Evolutionary conservation across 1,284 basidiomycete species (phyloP), one percentile per base, ranked within the genome.

Genomic region (Fomitopsis pinicola): DNA sequence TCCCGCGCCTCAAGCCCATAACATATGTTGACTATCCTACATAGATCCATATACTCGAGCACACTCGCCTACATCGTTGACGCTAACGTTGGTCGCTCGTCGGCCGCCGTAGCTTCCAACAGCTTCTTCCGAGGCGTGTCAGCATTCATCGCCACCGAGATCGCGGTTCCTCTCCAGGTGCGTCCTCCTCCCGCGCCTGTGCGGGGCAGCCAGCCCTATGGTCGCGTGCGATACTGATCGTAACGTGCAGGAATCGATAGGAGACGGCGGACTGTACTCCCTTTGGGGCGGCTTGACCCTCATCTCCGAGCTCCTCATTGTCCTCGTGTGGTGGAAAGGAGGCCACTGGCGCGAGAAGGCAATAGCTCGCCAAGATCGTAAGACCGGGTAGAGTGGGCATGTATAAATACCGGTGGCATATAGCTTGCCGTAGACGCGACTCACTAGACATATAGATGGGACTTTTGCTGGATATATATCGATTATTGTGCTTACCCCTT

Each of bases 41-140:
- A 52, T 17, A 70, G 69, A 45, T 66, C 57, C n/a, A 63, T 67
- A 35, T 73, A 60, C 62, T 58, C 86, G 26, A 86, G 84, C 62
- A 86, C 87, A 0, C 74, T 93, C 38, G 84, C 89, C 1, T 92
- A 90, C 66, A 78, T 91, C 48, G 87, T 91, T 8, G 91, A 94
- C 68, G 83, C 88, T 3, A 93, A 92, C 68, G 75, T 78, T 4
- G 91, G 92, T 7, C 80, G 88, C 26, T 87, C 88, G 0, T 83
- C 85, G 2, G 83, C 81, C 17, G 89, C 88, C 4, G 83, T 89
- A 8, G 87, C 90, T 0, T 75, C 80, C 17, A 93, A 93, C 70
- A 88, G 87, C 62, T 79, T 76, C 35, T 89, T 88, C 72, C 81
- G 91, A 45, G 89, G 91, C 0, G 50, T 85, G 2, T 77, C 81